These are phyloP conservation scores for Ceratobasidium sp. DNA, from an alignment of 1,284 basidiomycete genomes.

Conservation along the genomic window DNA sequence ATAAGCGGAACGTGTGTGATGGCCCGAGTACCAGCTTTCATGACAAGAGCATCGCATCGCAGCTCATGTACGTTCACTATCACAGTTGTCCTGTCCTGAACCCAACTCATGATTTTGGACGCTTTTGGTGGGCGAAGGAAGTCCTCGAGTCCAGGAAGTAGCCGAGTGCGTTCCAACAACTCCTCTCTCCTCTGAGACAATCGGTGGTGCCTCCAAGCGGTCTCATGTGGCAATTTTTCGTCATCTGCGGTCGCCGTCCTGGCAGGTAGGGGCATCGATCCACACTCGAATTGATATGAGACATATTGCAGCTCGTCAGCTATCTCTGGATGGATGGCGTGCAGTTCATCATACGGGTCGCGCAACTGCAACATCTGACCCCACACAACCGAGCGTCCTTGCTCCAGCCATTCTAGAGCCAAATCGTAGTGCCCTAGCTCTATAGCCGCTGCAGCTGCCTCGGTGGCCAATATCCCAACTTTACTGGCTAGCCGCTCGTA, in stretches of 20 bases:
- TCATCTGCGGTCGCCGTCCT: background rate
- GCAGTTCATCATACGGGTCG: background rate
- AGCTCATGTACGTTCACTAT: background rate
- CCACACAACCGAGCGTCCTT: conserved; percentile 20
- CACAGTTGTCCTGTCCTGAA: background rate
- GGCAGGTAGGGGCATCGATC: background rate
- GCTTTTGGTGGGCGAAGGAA: background rate
- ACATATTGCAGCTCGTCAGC: conserved; percentile 7
- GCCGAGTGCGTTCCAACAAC: background rate
- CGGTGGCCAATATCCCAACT: background rate
- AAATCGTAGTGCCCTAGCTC: background rate
- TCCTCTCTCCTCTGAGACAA: background rate
- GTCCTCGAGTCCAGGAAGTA: background rate
- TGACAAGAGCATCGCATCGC: background rate
- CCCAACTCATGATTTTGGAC: background rate
- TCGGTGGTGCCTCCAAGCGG: background rate
- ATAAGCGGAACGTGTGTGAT: background rate
- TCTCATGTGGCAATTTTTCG: background rate
- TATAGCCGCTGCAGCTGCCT: background rate
- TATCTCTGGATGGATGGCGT: background rate
- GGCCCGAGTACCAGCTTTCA: background rate
- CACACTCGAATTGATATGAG: background rate
- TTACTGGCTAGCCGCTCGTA: background rate
- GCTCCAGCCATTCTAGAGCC: conserved; percentile 31
- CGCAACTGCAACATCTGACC: conserved; percentile 3